phyloP scores from a whole-genome alignment of 2,329 filamentous ascomycete species.

The Pseudogymnoascus sp. region DNA sequence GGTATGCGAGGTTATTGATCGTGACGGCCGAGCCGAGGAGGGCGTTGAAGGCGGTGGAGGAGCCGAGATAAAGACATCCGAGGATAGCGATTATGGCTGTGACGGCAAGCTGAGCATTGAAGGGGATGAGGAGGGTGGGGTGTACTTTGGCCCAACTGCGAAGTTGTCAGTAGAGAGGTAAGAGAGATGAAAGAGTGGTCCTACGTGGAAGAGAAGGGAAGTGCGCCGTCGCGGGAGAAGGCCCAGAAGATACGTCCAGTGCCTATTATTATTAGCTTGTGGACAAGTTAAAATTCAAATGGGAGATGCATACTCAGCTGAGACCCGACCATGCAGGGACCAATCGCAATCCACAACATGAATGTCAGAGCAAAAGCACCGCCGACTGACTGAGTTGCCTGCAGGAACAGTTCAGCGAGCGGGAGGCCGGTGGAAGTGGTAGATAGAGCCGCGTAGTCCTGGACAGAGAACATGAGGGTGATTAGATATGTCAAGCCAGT shows the following conservation, averaged over 20 bases:
- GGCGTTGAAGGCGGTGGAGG: slow-evolving; percentile 39
- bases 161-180: slow-evolving; percentile 14
- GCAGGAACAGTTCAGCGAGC: slow-evolving; percentile 39
- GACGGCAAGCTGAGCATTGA: slow-evolving; percentile 33
- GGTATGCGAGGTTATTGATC: slow-evolving; percentile 40
- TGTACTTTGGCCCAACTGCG: slow-evolving; percentile 32
- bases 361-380: slow-evolving; percentile 37
- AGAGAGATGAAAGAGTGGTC: slow-evolving; percentile 9
- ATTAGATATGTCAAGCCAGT: slow-evolving; percentile 44
- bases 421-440: slow-evolving; percentile 36
- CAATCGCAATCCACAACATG: slow-evolving; percentile 38
- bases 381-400: slow-evolving; percentile 34
- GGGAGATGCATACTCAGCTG: slow-evolving; percentile 25
- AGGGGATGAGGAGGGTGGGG: slow-evolving; percentile 27
- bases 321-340: slow-evolving; percentile 27
- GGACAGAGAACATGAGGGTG: slow-evolving; percentile 45
- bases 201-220: slow-evolving; percentile 30
- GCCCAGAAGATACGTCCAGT: slow-evolving; percentile 34
- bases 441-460: slow-evolving; percentile 39
- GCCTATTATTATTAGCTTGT: slow-evolving; percentile 19
- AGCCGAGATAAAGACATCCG: slow-evolving; percentile 38
- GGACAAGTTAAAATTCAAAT: neutral
- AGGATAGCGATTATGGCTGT: slow-evolving; percentile 32
- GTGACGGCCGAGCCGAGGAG: slow-evolving; percentile 34
- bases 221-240: slow-evolving; percentile 38